These are phyloP conservation scores for Boletus rex-veris DNA, from an alignment of 768 basidiomycete genomes.

Conservation along the genomic window DNA sequence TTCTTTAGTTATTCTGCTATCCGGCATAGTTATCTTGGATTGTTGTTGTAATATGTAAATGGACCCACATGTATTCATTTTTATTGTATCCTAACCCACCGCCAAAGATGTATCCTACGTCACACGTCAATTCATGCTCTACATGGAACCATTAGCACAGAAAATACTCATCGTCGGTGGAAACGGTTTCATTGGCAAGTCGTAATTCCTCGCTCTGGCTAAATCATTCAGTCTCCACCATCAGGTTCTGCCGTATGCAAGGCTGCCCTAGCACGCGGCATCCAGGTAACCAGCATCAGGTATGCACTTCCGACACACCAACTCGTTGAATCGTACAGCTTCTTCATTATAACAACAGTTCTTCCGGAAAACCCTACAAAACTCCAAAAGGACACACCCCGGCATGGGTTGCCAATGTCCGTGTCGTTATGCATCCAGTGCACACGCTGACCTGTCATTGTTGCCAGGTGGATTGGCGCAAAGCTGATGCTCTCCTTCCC, in stretches of 20 bases:
- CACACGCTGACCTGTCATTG: slow-evolving; percentile 4
- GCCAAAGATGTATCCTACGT: background rate
- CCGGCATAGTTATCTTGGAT: slow-evolving; percentile 8
- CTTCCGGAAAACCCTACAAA: slow-evolving; percentile 79
- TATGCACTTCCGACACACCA: slow-evolving; percentile 24
- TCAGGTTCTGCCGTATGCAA: slow-evolving; percentile 91
- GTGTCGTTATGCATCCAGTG: slow-evolving; percentile 10
- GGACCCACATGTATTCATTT: background rate
- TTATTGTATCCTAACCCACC: background rate
- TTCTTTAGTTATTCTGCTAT: slow-evolving; percentile 13
- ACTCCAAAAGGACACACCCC: slow-evolving; percentile 91
- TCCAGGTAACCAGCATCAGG: slow-evolving; percentile 90
- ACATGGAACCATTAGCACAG: slow-evolving; percentile 35
- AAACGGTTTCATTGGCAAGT: slow-evolving; percentile 90
- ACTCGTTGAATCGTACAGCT: background rate
- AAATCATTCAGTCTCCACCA: slow-evolving; percentile 1
- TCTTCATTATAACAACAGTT: slow-evolving; percentile 44
- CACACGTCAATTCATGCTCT: background rate
- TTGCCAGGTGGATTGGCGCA: slow-evolving; percentile 80
- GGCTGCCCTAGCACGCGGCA: slow-evolving; percentile 78
- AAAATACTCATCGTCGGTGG: slow-evolving; percentile 95
- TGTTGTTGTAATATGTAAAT: background rate
- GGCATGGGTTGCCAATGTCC: slow-evolving; percentile 77
- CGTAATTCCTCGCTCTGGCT: background rate
- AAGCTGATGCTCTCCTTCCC: slow-evolving; percentile 78